Base-by-base conservation (phyloP, 1,284 basidiomycete genomes). In the Filobasidium uniguttulatum region DNA sequence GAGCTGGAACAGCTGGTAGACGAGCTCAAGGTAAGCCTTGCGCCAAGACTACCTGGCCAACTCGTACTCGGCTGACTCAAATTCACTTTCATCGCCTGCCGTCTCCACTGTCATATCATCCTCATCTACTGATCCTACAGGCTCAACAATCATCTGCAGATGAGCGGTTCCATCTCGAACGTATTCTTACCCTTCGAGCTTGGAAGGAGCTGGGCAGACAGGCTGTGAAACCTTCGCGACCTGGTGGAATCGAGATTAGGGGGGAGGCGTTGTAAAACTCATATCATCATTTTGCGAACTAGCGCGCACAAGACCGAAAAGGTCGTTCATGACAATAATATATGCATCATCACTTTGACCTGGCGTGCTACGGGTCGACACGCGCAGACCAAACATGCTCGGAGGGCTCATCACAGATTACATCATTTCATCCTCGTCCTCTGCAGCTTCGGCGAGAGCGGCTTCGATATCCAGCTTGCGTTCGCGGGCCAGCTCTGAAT, bases 141-240 rank as follows among this genome's bases (percentile, higher is more conserved):
- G 89, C 86, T 89, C 56, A 1, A 55, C 14, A 34, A 28, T 37
- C 53, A 54, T 12, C 20, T 19, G n/a, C 15, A 14, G 67, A 99
- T 94, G 74, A 98, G 98, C 37, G 94, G 79, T 72, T 99, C 90
- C 72, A 94, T 96, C 76, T 98, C 97, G 55, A 98, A 82, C 3
- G 94, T 86, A 70, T 97, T 97, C 73, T 94, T 94, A 67, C 87
- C 89, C 74, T 97, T 98, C 46, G 89, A 89, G 71, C 97, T 98
- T 20, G 94, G 94, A 48, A 84, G 72, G 69, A 96, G 96, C 85
- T 93, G 56, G 19, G 29, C 17, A 9, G 12, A 34, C 5, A 29
- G 12, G 25, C 15, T 5, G 20, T 26, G 5, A 5, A 28, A 28
- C 3, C 15, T 43, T 47, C 44, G 38, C 19, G 31, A 36, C 14